Base-by-base conservation (phyloP, 169 alveolate species). In the Babesia bigemina region DNA sequence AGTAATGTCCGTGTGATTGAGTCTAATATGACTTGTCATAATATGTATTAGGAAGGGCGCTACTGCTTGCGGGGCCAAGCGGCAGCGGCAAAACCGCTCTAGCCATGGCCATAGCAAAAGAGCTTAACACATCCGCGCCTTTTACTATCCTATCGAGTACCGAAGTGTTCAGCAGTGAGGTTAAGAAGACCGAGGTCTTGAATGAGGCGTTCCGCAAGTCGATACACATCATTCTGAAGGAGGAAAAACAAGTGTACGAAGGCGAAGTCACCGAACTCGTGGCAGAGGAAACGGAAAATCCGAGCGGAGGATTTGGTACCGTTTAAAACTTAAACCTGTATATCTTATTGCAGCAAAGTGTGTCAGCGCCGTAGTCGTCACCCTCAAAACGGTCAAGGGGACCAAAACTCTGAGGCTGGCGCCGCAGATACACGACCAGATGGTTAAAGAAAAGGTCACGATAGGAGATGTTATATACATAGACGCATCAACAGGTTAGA, bases 21-120 rank as follows among this genome's bases (percentile, higher is more conserved):
- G 9, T 59, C n/a, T 8, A 1, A 17, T 17, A 69, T 92, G 4
- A 48, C 50, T 14, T 12, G 14, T 62, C 28, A 22, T 9, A 63
- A 24, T 22, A 10, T 16, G 8, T 62, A 42, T 0, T 47, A 76
- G 96, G 96, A 17, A 85, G 86, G 58, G 93, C 94, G 39, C 84
- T 92, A 19, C 74, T 93, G 42, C 81, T 94, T 58, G 98, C 97
- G 28, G 98, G 98, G 14, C 98, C 98, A 12, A 97, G 98, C 65
- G 99, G 99, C 57, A 97, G 99, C 47, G 99, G 99, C 45, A 98
- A 98, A 87, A 98, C 99, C 7, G 99, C 99, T 3, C 92, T 98
- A 45, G 99, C 99, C 63, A 94, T 97, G 85, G 99, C 99, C 2
- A 95, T 98, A 22, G 98, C 99, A 16, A 97, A 96, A 67, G 99